Evolutionary conservation across 352 stramenopile genomes (phyloP), one percentile per base, ranked within the genome.

Genomic region (Phytophthora pisi): DNA sequence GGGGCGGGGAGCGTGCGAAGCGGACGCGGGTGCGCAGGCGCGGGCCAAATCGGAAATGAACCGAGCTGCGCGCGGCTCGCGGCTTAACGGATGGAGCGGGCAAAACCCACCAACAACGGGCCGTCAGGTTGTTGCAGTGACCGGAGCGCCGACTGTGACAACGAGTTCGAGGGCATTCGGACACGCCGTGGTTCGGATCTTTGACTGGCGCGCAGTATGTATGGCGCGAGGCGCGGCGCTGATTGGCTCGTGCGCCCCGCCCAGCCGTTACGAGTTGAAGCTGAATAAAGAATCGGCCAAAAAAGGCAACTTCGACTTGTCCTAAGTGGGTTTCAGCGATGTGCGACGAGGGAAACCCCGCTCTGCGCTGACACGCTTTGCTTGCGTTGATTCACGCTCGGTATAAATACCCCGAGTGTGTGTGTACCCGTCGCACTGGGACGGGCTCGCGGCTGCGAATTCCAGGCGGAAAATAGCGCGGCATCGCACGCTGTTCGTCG

Each of bases 41-140:
- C 53, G 47, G 57, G 53, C 34, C 54, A 61, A 78, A 70, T 72
- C 15, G 51, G 58, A 60, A 78, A 75, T 78, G 71, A 74, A 64
- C 11, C 34, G 28, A 43, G 24, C 13, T 20, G 23, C 2, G 23
- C 13, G 34, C 20, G n/a, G 13, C 42, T 42, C 34, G 40, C 36
- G 61, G 40, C 9, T 59, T 67, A 71, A 64, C 56, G 62, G 69
- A 69, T 61, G 53, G 57, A 34, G 40, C 4, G 40, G 66, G 36
- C 43, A 46, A 65, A 70, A 61, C 46, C 58, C 50, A 71, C 54
- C 63, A 15, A 6, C 34, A 6, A 13, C 26, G 50, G 20, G 59
- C 31, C 36, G 30, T 46, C 20, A 24, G 43, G 45, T 57, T 52
- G 45, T 57, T 53, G 51, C 36, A 57, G n/a, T 62, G 42, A 24